Percentiles rank a stretch among this genome's conserved stretches.
These are phyloP conservation scores for Phaeoacremonium minimum DNA, from an alignment of 2,329 filamentous ascomycete genomes.

Conservation along the genomic window DNA sequence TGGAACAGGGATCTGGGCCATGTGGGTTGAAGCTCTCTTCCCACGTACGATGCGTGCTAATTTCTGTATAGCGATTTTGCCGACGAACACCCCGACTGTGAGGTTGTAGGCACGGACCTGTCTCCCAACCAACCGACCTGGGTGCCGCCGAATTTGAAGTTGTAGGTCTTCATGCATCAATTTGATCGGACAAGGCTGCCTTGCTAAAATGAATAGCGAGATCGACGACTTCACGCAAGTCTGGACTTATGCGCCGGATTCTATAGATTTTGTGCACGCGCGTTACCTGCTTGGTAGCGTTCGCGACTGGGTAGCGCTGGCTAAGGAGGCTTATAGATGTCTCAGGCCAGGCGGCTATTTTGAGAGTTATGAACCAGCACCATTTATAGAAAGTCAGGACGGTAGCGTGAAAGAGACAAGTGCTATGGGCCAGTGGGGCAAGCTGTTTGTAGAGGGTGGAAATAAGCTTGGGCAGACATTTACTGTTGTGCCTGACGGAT, in stretches of 20 bases:
- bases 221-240: slow-evolving; percentile 56
- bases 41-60: not conserved
- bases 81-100: slow-evolving; percentile 35
- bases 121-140: slow-evolving; percentile 52
- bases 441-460: slow-evolving; percentile 33
- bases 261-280: slow-evolving; percentile 56
- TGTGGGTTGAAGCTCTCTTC: slow-evolving; percentile 6
- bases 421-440: slow-evolving; percentile 17
- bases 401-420: slow-evolving; percentile 10
- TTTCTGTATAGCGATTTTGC: slow-evolving; percentile 37
- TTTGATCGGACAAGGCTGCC: too few relatives aligned
- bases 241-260: slow-evolving; percentile 37
- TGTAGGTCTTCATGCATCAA: too few relatives aligned
- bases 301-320: slow-evolving; percentile 44
- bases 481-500: slow-evolving; percentile 46
- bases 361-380: slow-evolving; percentile 14
- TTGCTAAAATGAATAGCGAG: slow-evolving; percentile 23
- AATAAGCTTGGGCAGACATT: slow-evolving; percentile 35
- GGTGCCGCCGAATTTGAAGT: slow-evolving; percentile 50
- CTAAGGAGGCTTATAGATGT: slow-evolving; percentile 41
- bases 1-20: too few relatives aligned
- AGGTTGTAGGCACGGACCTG: slow-evolving; percentile 49
- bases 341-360: slow-evolving; percentile 46
- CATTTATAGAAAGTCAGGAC: slow-evolving; percentile 17
- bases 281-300: slow-evolving; percentile 49